Evolutionary conservation across 768 basidiomycete genomes (phyloP), one percentile per base, ranked within the genome.

Genomic region (Serpula lacrymans): DNA sequence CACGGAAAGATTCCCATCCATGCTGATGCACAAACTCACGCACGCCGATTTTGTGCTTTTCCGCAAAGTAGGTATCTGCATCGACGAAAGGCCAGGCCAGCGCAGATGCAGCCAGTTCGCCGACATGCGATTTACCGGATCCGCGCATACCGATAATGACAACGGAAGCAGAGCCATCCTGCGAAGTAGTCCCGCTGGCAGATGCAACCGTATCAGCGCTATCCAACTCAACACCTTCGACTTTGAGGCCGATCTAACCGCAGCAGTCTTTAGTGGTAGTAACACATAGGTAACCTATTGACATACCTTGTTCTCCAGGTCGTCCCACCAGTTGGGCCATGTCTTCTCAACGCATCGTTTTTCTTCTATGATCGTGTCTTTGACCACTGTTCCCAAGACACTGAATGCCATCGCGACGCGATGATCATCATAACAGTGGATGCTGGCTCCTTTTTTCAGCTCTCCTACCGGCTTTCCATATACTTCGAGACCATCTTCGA

Each of bases 301-400:
- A 31, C 69, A 3, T 37, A 88, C 90, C 80, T 96, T 96, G 69
- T 90, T 93, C 58, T 89, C 80, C 18, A 99, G 72, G 62, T 98
- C 96, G 57, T 98, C 96, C 94, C 95, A 99, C 91, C 94, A 99
- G 58, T 93, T 94, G 0, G 96, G 96, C 95, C 95, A 99, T 0
- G 95, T 99, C 77, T 99, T 99, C 65, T 95, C 95, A 23, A 99
- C 96, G 55, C 96, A 97, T 39, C 94, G 74, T 65, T 95, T 95
- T 69, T 98, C 95, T 56, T 97, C 93, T 21, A 98, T 72, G 48
- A 90, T 68, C 2, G 88, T 87, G n/a, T 75, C 78, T 24, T 73
- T 64, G 28, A 91, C 65, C 3, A 90, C 75, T 4, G 84, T 74
- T 14, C 84, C 82, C 28, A 98, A 69, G 23, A 97, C 92, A 46